Percentiles rank a stretch among this genome's conserved stretches.
phyloP scores from a whole-genome alignment of 148 eudicot genomes.

The Rhododendron griersonianum region DNA sequence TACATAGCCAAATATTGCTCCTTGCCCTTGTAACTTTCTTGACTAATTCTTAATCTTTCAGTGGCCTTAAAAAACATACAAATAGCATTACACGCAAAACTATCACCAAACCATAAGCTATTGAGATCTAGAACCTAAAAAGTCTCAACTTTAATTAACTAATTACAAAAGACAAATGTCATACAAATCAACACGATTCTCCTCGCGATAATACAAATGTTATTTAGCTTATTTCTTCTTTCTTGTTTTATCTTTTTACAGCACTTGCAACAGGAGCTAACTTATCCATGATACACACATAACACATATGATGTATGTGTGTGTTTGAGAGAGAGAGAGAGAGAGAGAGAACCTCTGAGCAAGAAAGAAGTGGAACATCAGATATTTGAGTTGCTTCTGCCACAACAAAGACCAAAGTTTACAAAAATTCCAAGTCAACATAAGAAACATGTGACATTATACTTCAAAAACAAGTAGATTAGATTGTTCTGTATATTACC shows the following conservation, averaged over 20 bases:
- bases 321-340: not conserved
- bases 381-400: constrained; percentile 33
- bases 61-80: constrained; percentile 36
- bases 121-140: not conserved
- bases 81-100: constrained; percentile 2
- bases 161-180: not conserved
- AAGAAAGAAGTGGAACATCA: constrained; percentile 61
- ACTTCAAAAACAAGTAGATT: not conserved
- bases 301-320: not conserved
- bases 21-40: constrained; percentile 40
- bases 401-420: constrained; percentile 9
- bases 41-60: constrained; percentile 46
- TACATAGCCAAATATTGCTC: constrained; percentile 74
- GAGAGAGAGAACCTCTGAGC: constrained; percentile 47
- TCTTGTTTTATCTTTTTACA: not conserved
- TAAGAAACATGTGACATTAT: not conserved
- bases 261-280: not conserved
- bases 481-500: not conserved
- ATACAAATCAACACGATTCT: not conserved
- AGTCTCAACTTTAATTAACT: not conserved
- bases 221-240: not conserved
- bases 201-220: not conserved
- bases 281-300: not conserved
- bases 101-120: not conserved
- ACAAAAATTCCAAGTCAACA: not conserved